Evolutionary conservation across 1,284 basidiomycete species (phyloP), one percentile per base, ranked within the genome.

Genomic region (Microstroma glucosiphilum): DNA sequence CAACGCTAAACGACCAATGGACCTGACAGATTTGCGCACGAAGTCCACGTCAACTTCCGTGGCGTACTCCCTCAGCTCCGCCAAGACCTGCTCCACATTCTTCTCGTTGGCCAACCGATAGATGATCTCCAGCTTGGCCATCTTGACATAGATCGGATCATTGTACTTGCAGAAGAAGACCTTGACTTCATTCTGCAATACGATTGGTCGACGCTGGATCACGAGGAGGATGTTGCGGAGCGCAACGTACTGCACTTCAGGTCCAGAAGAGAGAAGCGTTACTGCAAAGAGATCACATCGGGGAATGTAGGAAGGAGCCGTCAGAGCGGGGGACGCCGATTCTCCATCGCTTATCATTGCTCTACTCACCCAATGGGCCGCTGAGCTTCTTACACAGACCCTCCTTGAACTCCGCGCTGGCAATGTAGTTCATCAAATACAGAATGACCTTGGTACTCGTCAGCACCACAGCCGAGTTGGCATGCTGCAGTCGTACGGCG

Each of bases 151-250:
- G 67, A 96, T 92, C 1, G 96, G 96, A 77, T 98, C 96, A 78
- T 97, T 98, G 82, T 98, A 98, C 81, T 97, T 98, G 88, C 93
- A 97, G 82, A 98, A 99, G 82, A 99, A 98, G 21, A 96, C 92
- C 68, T 92, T 90, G 80, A 99, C 93, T 76, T 98, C 94, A 80
- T 96, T 96, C 80, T 91, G 89, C 58, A 99, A 83, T 15, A 98
- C 91, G 46, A 88, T 82, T 8, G 94, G 92, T 58, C 96, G 85
- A 62, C 96, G 86, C 81, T 98, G 96, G 64, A 98, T 92, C 70
- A 98, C 91, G 40, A 98, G 85, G 51, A 97, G 86, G 75, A 99
- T 98, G 79, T 98, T 98, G 60, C 96, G 86, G 30, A 99, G 82
- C 0, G 93, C 91, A 42, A 98, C 93, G 81, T 97, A 99, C 84